Evolutionary conservation across 352 stramenopile species (phyloP).

Genomic region (Bremia lactucae): DNA sequence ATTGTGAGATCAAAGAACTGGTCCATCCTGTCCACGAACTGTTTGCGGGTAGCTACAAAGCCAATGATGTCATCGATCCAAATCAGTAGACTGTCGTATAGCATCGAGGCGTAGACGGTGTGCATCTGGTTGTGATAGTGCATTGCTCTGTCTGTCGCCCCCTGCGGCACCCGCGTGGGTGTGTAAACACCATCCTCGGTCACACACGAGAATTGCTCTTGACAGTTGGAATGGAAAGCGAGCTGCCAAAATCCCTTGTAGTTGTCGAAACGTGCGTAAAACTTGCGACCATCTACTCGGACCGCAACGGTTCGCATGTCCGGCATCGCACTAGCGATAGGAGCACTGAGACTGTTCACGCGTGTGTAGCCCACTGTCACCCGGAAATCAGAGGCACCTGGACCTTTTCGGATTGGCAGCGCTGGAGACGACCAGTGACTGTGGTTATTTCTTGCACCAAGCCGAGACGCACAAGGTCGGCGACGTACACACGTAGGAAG

Average conservation of each 20-base stretch:
- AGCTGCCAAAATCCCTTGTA: not conserved
- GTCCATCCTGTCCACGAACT: no score
- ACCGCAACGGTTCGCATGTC: not conserved
- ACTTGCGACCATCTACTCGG: not conserved
- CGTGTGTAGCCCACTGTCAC: not conserved
- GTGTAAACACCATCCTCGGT: not conserved
- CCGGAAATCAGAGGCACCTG: no score
- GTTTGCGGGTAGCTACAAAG: no score
- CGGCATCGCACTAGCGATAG: not conserved
- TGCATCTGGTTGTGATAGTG: no score
- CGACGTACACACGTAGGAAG: not conserved
- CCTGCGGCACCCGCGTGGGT: no score
- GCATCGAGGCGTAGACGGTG: no score
- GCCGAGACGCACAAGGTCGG: not conserved
- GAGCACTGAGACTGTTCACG: not conserved
- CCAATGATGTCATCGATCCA: no score
- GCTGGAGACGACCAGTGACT: not conserved
- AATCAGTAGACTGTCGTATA: no score
- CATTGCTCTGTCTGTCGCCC: not conserved
- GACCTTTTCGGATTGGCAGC: not conserved
- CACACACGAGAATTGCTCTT: not conserved
- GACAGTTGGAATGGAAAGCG: not conserved
- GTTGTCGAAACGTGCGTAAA: not conserved
- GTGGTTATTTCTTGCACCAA: not conserved
- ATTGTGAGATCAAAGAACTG: not conserved